These are phyloP conservation scores for Meredithiella fracta DNA, from an alignment of 2,329 filamentous ascomycete species.

Conservation along the genomic window DNA sequence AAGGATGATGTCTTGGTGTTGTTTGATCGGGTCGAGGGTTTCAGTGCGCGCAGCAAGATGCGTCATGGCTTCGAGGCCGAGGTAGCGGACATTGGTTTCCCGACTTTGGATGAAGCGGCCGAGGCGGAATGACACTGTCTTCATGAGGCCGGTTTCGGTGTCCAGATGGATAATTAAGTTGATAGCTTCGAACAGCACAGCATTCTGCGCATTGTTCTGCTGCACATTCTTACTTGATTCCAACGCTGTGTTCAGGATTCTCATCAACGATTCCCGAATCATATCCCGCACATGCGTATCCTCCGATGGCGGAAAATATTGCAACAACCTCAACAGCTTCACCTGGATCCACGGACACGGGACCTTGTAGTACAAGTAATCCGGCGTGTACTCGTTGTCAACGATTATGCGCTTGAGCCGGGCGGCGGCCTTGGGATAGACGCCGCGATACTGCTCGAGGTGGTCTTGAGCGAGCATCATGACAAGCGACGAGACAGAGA, in stretches of 20 bases:
- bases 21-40: slow-evolving; percentile 91
- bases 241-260: slow-evolving; percentile 78
- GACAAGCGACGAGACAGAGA: slow-evolving; percentile 89
- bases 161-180: slow-evolving; percentile 96
- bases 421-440: slow-evolving; percentile 84
- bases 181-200: slow-evolving; percentile 94
- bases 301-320: slow-evolving; percentile 96
- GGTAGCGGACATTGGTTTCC: slow-evolving; percentile 92
- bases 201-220: slow-evolving; percentile 97
- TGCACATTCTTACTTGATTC: slow-evolving; percentile 97
- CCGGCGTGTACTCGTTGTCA: slow-evolving; percentile 72
- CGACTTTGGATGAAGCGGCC: slow-evolving; percentile 93
- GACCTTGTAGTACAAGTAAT: slow-evolving; percentile 99
- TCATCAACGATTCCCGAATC: slow-evolving; percentile 80
- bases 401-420: slow-evolving; percentile 79
- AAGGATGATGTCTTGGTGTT: slow-evolving; percentile 91
- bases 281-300: slow-evolving; percentile 83
- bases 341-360: slow-evolving; percentile 97
- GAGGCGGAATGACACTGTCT: slow-evolving; percentile 78
- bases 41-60: slow-evolving; percentile 88
- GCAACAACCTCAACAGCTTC: slow-evolving; percentile 76
- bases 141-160: slow-evolving; percentile 85
- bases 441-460: slow-evolving; percentile 83
- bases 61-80: slow-evolving; percentile 94
- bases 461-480: slow-evolving; percentile 91